Conservation (phyloP, 2,329 filamentous ascomycete genomes). For the Sarocladium strictum region DNA sequence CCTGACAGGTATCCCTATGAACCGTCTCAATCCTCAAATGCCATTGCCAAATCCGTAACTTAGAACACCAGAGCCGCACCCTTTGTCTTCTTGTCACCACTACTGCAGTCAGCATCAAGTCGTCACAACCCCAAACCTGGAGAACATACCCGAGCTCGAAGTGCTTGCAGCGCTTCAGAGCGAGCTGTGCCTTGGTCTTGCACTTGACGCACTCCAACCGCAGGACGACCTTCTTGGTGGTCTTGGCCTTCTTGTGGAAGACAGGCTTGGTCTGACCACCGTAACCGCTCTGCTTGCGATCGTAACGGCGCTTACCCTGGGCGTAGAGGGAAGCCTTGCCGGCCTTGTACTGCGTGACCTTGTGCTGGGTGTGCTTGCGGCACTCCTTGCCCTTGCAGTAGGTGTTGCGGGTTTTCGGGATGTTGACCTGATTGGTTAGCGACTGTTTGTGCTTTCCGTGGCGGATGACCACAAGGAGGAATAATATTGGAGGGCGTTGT, state of each 20-base stretch:
- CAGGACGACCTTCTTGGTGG: slow-evolving; percentile 99
- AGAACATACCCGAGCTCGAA: slow-evolving; percentile 92
- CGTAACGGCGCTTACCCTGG: slow-evolving; percentile 99
- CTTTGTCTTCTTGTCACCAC: slow-evolving; percentile 99
- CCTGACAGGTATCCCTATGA: slow-evolving; percentile 31
- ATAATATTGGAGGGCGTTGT: background rate
- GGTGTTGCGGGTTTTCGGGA: slow-evolving; percentile 95
- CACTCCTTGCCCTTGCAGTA: slow-evolving; percentile 97
- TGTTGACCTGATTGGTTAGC: slow-evolving; percentile 67
- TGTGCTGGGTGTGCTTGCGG: slow-evolving; percentile 86
- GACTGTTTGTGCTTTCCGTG: background rate
- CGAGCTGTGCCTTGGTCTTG: slow-evolving; percentile 97
- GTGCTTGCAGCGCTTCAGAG: slow-evolving; percentile 99
- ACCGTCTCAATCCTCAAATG: slow-evolving; percentile 30
- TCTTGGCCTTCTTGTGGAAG: slow-evolving; percentile 99
- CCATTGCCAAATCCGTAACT: slow-evolving; percentile 46
- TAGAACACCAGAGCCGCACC: slow-evolving; percentile 99
- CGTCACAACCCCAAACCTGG: background rate
- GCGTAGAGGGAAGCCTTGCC: slow-evolving; percentile 94
- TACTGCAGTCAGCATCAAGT: slow-evolving; percentile 31
- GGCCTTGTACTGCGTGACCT: slow-evolving; percentile 95
- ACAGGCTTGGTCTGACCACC: slow-evolving; percentile 99
- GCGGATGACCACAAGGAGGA: background rate
- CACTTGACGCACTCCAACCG: slow-evolving; percentile 95
- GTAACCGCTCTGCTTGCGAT: slow-evolving; percentile 98